These are phyloP conservation scores for Hygrophorus pudorinus DNA, from an alignment of 768 basidiomycete species.

Conservation along the genomic window DNA sequence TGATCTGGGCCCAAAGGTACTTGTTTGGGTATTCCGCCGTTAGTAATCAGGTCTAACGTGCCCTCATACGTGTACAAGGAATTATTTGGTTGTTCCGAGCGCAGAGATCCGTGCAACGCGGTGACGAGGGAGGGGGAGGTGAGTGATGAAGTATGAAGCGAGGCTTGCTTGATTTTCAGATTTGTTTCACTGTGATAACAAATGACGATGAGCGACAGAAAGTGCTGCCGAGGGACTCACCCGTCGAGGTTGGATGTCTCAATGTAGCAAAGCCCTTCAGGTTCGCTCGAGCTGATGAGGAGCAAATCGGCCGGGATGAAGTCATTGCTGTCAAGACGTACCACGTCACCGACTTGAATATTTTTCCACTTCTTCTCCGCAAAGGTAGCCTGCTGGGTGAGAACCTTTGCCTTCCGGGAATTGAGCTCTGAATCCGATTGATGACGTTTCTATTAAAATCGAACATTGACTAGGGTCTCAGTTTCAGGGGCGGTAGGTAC, in stretches of 20 bases:
- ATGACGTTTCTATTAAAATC: slow-evolving; percentile 97
- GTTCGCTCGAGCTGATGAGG: slow-evolving; percentile 82
- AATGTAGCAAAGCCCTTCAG: slow-evolving; percentile 95
- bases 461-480: no score
- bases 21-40: slow-evolving; percentile 57
- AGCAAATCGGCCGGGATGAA: slow-evolving; percentile 95
- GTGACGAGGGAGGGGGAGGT: slow-evolving; percentile 70
- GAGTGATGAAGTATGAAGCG: slow-evolving; percentile 66
- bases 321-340: slow-evolving; percentile 84
- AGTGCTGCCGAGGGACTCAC: slow-evolving; percentile 31
- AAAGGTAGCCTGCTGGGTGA: slow-evolving; percentile 56
- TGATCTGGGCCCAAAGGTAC: slow-evolving; percentile 94
- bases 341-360: slow-evolving; percentile 83
- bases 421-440: slow-evolving; percentile 92
- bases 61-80: slow-evolving; percentile 95
- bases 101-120: slow-evolving; percentile 69
- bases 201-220: slow-evolving; percentile 3
- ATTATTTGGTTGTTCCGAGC: slow-evolving; percentile 96
- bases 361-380: slow-evolving; percentile 78
- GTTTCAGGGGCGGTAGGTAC: slow-evolving; percentile 46
- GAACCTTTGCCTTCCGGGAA: slow-evolving; percentile 67
- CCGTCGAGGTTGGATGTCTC: slow-evolving; percentile 98
- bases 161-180: slow-evolving; percentile 96
- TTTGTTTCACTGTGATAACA: slow-evolving; percentile 82
- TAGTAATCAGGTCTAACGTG: slow-evolving; percentile 53